phyloP scores from a whole-genome alignment of 768 basidiomycete genomes.

The Xerocomellus intermedius region DNA sequence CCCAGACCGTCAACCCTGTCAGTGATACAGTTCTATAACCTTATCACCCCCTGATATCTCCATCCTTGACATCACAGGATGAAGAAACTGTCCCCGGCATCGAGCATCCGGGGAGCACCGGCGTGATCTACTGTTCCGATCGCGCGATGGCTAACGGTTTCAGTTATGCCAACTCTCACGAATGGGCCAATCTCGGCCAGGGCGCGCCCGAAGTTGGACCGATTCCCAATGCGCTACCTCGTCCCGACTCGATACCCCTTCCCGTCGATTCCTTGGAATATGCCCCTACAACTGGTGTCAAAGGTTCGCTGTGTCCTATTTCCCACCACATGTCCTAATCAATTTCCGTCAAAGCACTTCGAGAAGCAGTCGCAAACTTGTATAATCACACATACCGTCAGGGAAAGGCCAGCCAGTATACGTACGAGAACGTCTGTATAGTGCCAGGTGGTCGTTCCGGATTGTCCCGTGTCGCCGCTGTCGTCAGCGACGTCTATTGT shows the following conservation, averaged over 20 bases:
- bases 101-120: slow-evolving; percentile 65
- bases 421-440: slow-evolving; percentile 90
- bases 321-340: not conserved
- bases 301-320: slow-evolving; percentile 43
- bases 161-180: slow-evolving; percentile 70
- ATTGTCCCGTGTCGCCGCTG: slow-evolving; percentile 86
- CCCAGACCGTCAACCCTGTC: slow-evolving; percentile 72
- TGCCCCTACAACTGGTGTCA: slow-evolving; percentile 90
- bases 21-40: slow-evolving; percentile 15
- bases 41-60: not conserved
- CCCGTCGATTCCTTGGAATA: slow-evolving; percentile 80
- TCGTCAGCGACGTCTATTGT: slow-evolving; percentile 86
- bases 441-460: slow-evolving; percentile 93
- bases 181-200: slow-evolving; percentile 91
- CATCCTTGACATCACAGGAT: slow-evolving; percentile 43
- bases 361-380: slow-evolving; percentile 85
- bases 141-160: slow-evolving; percentile 96
- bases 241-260: slow-evolving; percentile 63
- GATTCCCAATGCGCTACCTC: slow-evolving; percentile 69
- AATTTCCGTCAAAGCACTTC: slow-evolving; percentile 50
- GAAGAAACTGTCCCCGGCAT: slow-evolving; percentile 91
- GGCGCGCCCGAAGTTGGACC: slow-evolving; percentile 88
- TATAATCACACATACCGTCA: slow-evolving; percentile 88
- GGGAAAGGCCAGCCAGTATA: slow-evolving; percentile 81
- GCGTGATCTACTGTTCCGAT: slow-evolving; percentile 86